phyloP scores from a whole-genome alignment of 148 eudicot species.

The Simmondsia chinensis region DNA sequence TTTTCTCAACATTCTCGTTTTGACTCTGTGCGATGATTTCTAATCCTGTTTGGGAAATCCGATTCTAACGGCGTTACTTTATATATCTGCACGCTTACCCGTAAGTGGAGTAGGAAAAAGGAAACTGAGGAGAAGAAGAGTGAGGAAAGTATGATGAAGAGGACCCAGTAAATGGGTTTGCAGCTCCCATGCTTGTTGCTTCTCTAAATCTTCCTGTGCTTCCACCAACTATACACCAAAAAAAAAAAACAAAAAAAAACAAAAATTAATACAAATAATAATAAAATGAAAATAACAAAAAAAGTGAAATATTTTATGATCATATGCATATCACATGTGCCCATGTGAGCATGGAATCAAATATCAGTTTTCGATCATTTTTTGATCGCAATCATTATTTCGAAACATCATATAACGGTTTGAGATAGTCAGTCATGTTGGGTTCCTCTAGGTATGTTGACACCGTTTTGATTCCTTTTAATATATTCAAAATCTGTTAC shows the following conservation, averaged over 20 bases:
- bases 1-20: not conserved
- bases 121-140: constrained; percentile 33
- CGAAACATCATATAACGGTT: too few relatives aligned
- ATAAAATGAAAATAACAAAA: not conserved
- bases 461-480: too few relatives aligned
- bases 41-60: too few relatives aligned
- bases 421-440: too few relatives aligned
- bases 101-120: constrained; percentile 41
- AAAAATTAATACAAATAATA: not conserved
- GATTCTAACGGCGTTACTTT: not conserved
- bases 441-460: too few relatives aligned
- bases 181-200: constrained; percentile 30
- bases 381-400: too few relatives aligned
- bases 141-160: constrained; percentile 33
- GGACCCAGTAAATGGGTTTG: constrained; percentile 25
- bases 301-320: too few relatives aligned
- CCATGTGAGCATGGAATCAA: too few relatives aligned
- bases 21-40: not conserved
- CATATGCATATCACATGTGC: not conserved
- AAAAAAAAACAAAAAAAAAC: not conserved
- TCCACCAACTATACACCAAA: constrained; percentile 3
- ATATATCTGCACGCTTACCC: too few relatives aligned
- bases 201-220: constrained; percentile 32
- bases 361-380: too few relatives aligned
- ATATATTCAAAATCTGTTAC: too few relatives aligned